Conservation (phyloP, 225 moss, liverwort and hornwort genomes). For the Takakia lepidozioides region DNA sequence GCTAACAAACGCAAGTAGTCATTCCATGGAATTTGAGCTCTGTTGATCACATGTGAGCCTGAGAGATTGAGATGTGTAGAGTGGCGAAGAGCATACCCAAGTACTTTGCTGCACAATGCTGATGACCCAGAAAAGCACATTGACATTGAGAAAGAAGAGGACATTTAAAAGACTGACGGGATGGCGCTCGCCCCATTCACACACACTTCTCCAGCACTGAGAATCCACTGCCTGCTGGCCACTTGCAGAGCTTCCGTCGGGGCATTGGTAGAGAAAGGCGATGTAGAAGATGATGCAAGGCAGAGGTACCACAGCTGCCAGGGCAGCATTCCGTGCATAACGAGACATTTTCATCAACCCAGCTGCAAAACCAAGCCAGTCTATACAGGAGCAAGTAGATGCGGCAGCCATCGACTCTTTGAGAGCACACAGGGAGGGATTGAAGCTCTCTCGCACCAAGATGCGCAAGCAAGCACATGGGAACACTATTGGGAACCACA, state of each 20-base stretch:
- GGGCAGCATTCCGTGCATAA: slow-evolving; percentile 35
- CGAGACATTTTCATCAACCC: no score
- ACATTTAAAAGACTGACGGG: slow-evolving; percentile 56
- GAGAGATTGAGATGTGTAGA: no score
- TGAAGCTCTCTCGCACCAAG: no score
- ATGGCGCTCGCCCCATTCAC: slow-evolving; percentile 54
- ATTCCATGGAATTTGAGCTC: no score
- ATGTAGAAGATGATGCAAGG: slow-evolving; percentile 60
- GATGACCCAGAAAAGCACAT: slow-evolving; percentile 78
- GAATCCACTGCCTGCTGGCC: background rate
- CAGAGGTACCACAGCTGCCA: slow-evolving; percentile 42
- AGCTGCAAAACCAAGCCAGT: no score
- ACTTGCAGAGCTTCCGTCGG: slow-evolving; percentile 6
- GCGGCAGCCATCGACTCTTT: no score
- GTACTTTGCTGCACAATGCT: slow-evolving; percentile 58
- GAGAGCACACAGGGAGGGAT: no score
- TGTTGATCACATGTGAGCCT: no score
- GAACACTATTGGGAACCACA: no score
- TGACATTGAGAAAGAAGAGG: slow-evolving; percentile 72
- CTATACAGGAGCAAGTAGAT: no score
- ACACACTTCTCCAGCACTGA: slow-evolving; percentile 37
- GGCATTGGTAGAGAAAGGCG: slow-evolving; percentile 36
- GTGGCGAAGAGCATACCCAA: slow-evolving; percentile 73
- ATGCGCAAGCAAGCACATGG: no score
- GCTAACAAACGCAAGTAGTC: no score